Conservation (phyloP, 1,284 basidiomycete species). For the Fistulinella cinereoalba region DNA sequence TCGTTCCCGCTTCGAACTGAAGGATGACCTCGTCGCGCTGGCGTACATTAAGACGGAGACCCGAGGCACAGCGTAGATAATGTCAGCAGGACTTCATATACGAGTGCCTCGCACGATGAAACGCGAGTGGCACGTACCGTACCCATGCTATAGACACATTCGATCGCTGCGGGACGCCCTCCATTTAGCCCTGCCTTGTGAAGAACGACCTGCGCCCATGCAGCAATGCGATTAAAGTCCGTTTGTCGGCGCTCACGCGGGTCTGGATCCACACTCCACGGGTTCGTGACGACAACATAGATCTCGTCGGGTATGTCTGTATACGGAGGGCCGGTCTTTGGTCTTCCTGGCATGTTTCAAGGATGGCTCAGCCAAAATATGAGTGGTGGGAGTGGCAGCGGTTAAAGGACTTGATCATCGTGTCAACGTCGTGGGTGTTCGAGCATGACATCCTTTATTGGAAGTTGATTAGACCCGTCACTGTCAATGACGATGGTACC, state of each 20-base stretch:
- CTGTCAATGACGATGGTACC: no score
- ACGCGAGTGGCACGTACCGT: constrained; percentile 23
- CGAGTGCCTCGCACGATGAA: not conserved
- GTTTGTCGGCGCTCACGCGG: constrained; percentile 7
- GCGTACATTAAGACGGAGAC: not conserved
- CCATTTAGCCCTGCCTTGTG: constrained; percentile 17
- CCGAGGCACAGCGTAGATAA: not conserved
- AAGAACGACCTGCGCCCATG: constrained; percentile 29
- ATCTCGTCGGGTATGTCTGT: constrained; percentile 17
- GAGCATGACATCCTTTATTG: not conserved
- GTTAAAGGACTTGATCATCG: no score
- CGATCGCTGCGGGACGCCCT: constrained; percentile 11
- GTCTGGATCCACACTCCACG: constrained; percentile 19
- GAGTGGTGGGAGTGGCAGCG: no score
- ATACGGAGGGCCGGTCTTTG: constrained; percentile 31
- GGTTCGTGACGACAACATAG: constrained; percentile 26
- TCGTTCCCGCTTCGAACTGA: constrained; percentile 25
- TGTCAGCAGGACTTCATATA: constrained; percentile 2
- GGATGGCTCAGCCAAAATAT: no score
- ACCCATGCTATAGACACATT: constrained; percentile 30
- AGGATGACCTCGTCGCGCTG: constrained; percentile 33
- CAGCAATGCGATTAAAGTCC: constrained; percentile 23
- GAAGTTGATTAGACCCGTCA: not conserved
- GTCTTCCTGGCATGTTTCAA: constrained; percentile 17
- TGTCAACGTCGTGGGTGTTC: no score